Evolutionary conservation across 2,329 filamentous ascomycete species (phyloP), one percentile per base, ranked within the genome.

Genomic region (Myotisia sp.): DNA sequence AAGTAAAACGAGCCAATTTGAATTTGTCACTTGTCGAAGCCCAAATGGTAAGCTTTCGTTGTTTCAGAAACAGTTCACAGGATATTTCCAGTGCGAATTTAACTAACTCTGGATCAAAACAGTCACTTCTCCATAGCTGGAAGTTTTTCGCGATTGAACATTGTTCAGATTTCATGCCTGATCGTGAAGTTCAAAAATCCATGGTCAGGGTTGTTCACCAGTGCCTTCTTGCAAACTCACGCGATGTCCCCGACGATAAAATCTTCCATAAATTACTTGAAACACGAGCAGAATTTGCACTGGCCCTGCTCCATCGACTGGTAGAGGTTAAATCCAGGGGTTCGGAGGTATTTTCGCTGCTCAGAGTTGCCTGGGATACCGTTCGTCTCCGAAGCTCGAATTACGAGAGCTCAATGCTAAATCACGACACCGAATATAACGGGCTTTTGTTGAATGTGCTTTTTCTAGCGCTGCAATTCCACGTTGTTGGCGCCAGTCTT

Each of bases 1-100:
- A 98, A 52, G 78, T 98, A 58, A 72, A 77, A 48, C 75, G 76
- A 40, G 90, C 87, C 26, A 98, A 98, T 54, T 64, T 79, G 42
- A 95, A 98, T 55, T 56, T 98, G 34, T 92, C 86, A 16, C 65
- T 93, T 21, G 84, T 98, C 21, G 85, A 95, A 54, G 82, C 87
- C 16, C 85, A 98, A 61, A 77, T 90, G 44, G 76, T 82, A 65
- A 59, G 76, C 53, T 10, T 18, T 13, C 18, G n/a, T 18, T 18
- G 12, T 5, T 12, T 9, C 20, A 13, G 18, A n/a, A 5, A 3
- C 7, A 23, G 22, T 23, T 23, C n/a, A n/a, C n/a, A n/a, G n/a
- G n/a, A n/a, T n/a, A n/a, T 23, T 5, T 32, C 16, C 10, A n/a
- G 9, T 26, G 23, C 10, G 3, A 9, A 3, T 17, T 18, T 2